phyloP scores from a whole-genome alignment of 352 stramenopile species.

The Phytophthora crassamura region DNA sequence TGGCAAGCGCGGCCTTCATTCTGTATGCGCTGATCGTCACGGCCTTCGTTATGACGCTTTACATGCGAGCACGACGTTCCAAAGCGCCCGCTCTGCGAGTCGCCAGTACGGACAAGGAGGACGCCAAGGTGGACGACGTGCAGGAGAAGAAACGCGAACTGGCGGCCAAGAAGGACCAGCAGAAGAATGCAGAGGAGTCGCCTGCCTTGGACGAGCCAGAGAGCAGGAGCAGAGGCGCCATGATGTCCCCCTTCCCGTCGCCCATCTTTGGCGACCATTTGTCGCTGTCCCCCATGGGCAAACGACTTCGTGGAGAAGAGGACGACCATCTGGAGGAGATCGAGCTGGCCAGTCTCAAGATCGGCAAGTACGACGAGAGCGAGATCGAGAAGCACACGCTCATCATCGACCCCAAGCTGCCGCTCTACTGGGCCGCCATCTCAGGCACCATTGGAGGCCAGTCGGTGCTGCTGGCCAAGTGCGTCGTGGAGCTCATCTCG shows the following conservation, averaged over 20 bases:
- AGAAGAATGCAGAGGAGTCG: slow-evolving; percentile 33
- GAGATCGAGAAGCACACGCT: slow-evolving; percentile 87
- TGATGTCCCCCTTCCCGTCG: slow-evolving; percentile 87
- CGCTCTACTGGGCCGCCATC: slow-evolving; percentile 88
- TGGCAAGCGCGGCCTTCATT: slow-evolving; percentile 82
- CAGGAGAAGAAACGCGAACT: slow-evolving; percentile 64
- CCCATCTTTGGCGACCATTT: slow-evolving; percentile 67
- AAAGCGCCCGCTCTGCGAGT: slow-evolving; percentile 83
- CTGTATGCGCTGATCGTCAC: slow-evolving; percentile 85
- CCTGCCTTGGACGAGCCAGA: slow-evolving; percentile 39
- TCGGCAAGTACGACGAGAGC: slow-evolving; percentile 65
- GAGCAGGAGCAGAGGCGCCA: slow-evolving; percentile 38
- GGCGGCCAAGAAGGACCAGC: slow-evolving; percentile 39
- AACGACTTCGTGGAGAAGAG: slow-evolving; percentile 51
- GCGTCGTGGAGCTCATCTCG: slow-evolving; percentile 86
- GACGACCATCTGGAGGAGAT: slow-evolving; percentile 70
- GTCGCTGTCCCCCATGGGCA: slow-evolving; percentile 45
- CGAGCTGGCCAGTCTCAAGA: slow-evolving; percentile 55
- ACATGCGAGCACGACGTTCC: slow-evolving; percentile 80
- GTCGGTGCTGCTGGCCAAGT: slow-evolving; percentile 88
- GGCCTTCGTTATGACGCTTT: slow-evolving; percentile 83
- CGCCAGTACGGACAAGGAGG: slow-evolving; percentile 59
- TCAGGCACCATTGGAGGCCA: slow-evolving; percentile 84
- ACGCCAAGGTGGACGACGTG: slow-evolving; percentile 52
- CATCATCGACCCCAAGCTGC: slow-evolving; percentile 86